Percentiles rank a stretch among this genome's conserved stretches.
phyloP scores from a whole-genome alignment of 1,284 basidiomycete species.

The Ceraceosorus bombacis region DNA sequence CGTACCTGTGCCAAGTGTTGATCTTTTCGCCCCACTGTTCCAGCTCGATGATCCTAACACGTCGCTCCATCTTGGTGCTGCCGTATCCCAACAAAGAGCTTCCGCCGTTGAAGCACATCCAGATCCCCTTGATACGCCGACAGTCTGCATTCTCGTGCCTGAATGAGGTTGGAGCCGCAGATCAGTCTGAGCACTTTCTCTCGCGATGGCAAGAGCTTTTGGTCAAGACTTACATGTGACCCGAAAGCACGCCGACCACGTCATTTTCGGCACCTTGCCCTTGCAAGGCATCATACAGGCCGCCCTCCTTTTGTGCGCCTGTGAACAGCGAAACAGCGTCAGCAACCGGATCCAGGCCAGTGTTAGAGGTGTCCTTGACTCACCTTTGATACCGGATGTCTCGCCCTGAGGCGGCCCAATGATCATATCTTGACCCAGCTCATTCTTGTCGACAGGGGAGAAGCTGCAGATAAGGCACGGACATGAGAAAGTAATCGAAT shows the following conservation, averaged over 20 bases:
- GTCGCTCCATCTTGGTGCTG: slow-evolving; percentile 14
- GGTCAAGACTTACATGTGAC: slow-evolving; percentile 19
- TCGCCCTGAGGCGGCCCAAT: background rate
- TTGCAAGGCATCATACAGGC: slow-evolving; percentile 34
- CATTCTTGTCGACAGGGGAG: background rate
- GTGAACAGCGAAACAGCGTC: slow-evolving; percentile 22
- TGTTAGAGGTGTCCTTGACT: slow-evolving; percentile 12
- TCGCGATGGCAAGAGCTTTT: too few species aligned
- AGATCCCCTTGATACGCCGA: slow-evolving; percentile 69
- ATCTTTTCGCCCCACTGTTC: slow-evolving; percentile 77
- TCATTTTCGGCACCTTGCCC: slow-evolving; percentile 15
- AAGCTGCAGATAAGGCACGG: too few species aligned
- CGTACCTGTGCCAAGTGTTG: slow-evolving; percentile 77
- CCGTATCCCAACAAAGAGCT: slow-evolving; percentile 45
- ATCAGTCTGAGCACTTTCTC: too few species aligned
- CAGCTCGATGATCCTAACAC: slow-evolving; percentile 25
- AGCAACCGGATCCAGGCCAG: slow-evolving; percentile 18
- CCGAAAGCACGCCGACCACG: slow-evolving; percentile 32
- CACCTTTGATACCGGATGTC: background rate
- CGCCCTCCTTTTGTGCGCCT: slow-evolving; percentile 31
- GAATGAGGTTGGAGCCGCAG: background rate
- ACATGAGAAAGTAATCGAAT: too few species aligned
- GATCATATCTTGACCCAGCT: background rate
- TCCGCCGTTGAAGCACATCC: slow-evolving; percentile 92
- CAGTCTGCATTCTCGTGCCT: slow-evolving; percentile 62